Evolutionary conservation across 495 filamentous ascomycete species (phyloP).

Genomic region (Hyaloscypha finlandica): DNA sequence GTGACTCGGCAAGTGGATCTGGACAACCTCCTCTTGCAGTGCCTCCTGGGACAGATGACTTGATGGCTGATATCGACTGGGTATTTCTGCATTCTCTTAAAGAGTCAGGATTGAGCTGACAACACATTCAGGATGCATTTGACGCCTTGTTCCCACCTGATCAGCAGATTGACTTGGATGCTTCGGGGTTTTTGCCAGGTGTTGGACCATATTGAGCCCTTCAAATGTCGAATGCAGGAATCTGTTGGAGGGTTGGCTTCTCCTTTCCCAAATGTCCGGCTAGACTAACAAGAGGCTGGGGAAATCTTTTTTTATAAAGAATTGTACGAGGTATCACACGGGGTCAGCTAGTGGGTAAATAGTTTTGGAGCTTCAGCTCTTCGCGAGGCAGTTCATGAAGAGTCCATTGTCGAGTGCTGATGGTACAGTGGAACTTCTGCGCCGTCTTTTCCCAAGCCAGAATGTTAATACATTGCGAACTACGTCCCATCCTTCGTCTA

Average conservation of each 20-base stretch:
- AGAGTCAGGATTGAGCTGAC: slow-evolving; percentile 2
- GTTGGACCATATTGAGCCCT: slow-evolving; percentile 1
- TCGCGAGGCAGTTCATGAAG: background rate
- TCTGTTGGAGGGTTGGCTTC: background rate
- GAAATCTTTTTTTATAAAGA: background rate
- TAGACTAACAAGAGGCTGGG: background rate
- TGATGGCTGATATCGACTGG: slow-evolving; percentile 36
- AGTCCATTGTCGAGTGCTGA: slow-evolving; percentile 3
- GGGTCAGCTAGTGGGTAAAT: background rate
- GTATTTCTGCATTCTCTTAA: slow-evolving; percentile 13
- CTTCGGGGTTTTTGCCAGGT: slow-evolving; percentile 8
- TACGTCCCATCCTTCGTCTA: slow-evolving; percentile 12
- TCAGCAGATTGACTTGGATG: slow-evolving; percentile 19
- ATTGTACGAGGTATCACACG: background rate
- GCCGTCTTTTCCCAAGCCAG: slow-evolving; percentile 21
- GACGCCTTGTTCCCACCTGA: slow-evolving; percentile 33
- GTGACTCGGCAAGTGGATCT: slow-evolving; percentile 10
- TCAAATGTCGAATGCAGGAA: background rate
- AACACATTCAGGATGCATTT: slow-evolving; percentile 27
- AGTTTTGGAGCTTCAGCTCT: background rate
- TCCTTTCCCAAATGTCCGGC: background rate
- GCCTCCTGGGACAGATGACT: slow-evolving; percentile 18
- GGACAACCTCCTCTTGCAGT: slow-evolving; percentile 1
- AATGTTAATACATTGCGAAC: slow-evolving; percentile 27
- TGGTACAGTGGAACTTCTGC: slow-evolving; percentile 28